Base-by-base conservation (phyloP, 1,284 basidiomycete genomes). In the Moniliella sp. region DNA sequence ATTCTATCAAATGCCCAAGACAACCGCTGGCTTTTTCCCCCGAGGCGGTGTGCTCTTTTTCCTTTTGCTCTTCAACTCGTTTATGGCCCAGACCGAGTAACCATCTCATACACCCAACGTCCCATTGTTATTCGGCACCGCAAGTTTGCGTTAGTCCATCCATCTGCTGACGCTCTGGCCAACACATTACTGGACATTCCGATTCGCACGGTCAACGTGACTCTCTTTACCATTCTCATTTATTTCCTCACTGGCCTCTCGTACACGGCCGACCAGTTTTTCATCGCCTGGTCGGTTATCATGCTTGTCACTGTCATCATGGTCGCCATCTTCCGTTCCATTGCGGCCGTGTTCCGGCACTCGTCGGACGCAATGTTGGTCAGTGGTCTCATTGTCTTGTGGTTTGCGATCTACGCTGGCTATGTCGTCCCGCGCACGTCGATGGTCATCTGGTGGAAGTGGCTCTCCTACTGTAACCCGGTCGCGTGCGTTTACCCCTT, bases 11-110 rank as follows among this genome's bases (percentile, higher is more conserved):
- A 62, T 75, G 30, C 65, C 72, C 0, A 64, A 72, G 11, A 59
- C 65, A 4, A 79, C 81, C 0, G 57, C 63, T 0, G 74, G 72
- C 9, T 77, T 72, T 57, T 86, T 76, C 65, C 74, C 75, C 10
- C 71, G 80, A 13, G 79, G 79, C 2, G 81, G 80, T 63, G 57
- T 64, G 18, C 38, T 45, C 28, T 42, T 45, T 32, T 39, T 44
- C 31, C 28, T 34, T 4, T 27, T 49, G 15, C 45, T 51, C 7
- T 69, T 62, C 54, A 66, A 66, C 34, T 61, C 65, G 4, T 52
- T 70, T 34, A 62, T 65, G 21, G 62, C 62, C 16, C 54, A 18
- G 26, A 25, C 43, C 19, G 51, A 32, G 36, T 55, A 27, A 40
- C 46, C n/a, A 37, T 37, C 18, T 37, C 37, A 10, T 44, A 51